phyloP scores from a whole-genome alignment of 1,284 basidiomycete species.

The Ganoderma meredithae region DNA sequence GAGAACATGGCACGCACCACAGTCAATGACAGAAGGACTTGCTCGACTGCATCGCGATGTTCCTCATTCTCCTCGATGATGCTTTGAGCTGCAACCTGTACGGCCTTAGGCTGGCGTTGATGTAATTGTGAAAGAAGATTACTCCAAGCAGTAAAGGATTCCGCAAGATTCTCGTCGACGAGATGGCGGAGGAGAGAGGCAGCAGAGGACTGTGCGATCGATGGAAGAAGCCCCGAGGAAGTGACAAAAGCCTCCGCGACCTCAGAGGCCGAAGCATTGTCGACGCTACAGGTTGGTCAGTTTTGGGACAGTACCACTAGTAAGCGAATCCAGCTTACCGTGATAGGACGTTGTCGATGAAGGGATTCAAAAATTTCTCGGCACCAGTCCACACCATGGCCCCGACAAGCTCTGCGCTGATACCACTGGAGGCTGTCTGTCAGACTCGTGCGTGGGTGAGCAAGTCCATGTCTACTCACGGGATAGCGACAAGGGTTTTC shows the following conservation, averaged over 20 bases:
- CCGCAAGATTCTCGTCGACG: conserved; percentile 1
- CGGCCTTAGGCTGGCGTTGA: conserved; percentile 54
- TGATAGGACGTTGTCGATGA: conserved; percentile 53
- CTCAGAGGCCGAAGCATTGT: conserved; percentile 46
- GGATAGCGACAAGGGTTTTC: conserved; percentile 50
- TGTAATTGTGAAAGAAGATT: conserved; percentile 30
- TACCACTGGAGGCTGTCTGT: conserved; percentile 46
- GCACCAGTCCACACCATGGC: conserved; percentile 57
- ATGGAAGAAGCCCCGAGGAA: conserved; percentile 45
- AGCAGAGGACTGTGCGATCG: conserved; percentile 57
- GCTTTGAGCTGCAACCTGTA: conserved; percentile 51
- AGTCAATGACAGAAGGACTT: conserved; percentile 62
- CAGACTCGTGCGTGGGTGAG: background rate
- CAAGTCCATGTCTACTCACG: conserved; percentile 47
- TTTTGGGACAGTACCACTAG: background rate
- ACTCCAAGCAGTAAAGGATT: conserved; percentile 7
- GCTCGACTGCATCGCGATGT: conserved; percentile 51
- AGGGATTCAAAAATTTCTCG: conserved; percentile 65
- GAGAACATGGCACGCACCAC: conserved; percentile 48
- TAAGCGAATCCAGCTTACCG: conserved; percentile 45
- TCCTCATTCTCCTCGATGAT: conserved; percentile 48
- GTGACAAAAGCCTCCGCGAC: conserved; percentile 56
- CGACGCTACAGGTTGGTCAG: conserved; percentile 42
- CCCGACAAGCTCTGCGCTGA: conserved; percentile 55
- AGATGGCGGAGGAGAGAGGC: conserved; percentile 47